Evolutionary conservation across 2,329 filamentous ascomycete species (phyloP).

Genomic region (Massarina eburnea): DNA sequence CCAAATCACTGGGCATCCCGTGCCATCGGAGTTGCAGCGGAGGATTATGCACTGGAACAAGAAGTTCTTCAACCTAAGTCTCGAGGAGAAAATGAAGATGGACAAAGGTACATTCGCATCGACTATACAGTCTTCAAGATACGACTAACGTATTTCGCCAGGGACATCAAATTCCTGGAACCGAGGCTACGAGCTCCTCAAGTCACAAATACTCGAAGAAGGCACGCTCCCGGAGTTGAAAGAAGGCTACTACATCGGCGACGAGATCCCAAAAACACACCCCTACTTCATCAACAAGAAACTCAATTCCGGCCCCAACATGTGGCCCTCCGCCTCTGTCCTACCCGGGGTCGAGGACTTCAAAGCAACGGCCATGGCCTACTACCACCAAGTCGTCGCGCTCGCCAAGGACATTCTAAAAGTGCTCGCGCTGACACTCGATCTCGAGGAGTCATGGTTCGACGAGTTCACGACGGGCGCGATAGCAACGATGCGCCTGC

Average conservation of each 20-base stretch:
- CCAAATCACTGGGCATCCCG: conserved; percentile 47
- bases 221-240: conserved; percentile 48
- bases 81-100: conserved; percentile 46
- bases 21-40: conserved; percentile 43
- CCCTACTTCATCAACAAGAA: conserved; percentile 43
- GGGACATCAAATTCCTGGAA: conserved; percentile 46
- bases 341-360: conserved; percentile 35
- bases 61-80: conserved; percentile 44
- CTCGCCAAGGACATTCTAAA: conserved; percentile 47
- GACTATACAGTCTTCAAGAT: neutral
- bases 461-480: conserved; percentile 39
- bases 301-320: conserved; percentile 45
- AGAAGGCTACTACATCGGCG: conserved; percentile 48
- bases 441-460: conserved; percentile 43
- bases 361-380: conserved; percentile 42
- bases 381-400: conserved; percentile 43
- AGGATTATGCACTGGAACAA: conserved; percentile 43
- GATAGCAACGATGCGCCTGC: conserved; percentile 46
- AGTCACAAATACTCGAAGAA: conserved; percentile 47
- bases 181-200: conserved; percentile 48
- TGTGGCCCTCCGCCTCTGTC: conserved; percentile 37
- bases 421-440: conserved; percentile 45
- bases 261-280: conserved; percentile 44
- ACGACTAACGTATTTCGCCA: conserved; percentile 25
- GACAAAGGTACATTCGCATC: conserved; percentile 41